Conservation (phyloP, 148 eudicot species). For the Dysphania ambrosioides region DNA sequence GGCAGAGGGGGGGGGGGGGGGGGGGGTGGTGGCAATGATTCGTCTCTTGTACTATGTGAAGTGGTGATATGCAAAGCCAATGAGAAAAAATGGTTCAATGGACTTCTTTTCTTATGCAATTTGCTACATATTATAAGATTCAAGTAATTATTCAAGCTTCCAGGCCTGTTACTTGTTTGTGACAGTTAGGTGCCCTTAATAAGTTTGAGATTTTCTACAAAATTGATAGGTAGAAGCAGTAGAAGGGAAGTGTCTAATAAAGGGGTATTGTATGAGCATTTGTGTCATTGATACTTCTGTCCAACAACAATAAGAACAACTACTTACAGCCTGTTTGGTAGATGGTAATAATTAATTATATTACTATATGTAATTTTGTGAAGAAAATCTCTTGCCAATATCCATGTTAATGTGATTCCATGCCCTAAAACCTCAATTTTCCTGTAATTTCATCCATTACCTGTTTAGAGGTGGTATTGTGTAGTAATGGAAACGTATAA, state of each 20-base stretch:
- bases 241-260: not conserved
- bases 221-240: not conserved
- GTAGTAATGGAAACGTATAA: no score
- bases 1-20: not conserved
- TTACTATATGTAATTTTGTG: no score
- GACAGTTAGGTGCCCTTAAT: not conserved
- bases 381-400: no score
- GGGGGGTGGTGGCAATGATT: not conserved
- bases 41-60: not conserved
- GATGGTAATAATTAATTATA: no score
- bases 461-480: no score
- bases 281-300: not conserved
- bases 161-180: not conserved
- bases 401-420: no score
- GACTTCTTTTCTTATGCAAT: not conserved
- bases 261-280: not conserved
- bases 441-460: no score
- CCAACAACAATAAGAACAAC: not conserved
- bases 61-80: not conserved
- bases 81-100: not conserved
- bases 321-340: no score
- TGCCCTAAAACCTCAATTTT: no score
- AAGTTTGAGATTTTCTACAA: not conserved
- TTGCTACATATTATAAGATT: not conserved
- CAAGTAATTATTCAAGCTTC: not conserved